Evolutionary conservation across 225 moss, liverwort and hornwort genomes (phyloP), one percentile per base, ranked within the genome.

Genomic region (Antitrichia curtipendula): DNA sequence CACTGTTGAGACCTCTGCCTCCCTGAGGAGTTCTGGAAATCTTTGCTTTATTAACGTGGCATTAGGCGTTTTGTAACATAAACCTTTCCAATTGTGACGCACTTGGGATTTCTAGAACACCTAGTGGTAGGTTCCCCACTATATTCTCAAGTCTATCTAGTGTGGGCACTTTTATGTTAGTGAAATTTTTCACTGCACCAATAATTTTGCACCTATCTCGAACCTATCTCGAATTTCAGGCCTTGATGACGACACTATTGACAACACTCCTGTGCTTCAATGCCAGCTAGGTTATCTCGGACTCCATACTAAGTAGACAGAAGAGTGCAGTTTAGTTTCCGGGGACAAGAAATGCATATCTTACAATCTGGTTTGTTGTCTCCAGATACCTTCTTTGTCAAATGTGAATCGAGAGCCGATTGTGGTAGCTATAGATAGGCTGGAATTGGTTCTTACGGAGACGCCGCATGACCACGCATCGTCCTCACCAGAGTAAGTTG

Each of bases 341-440:
- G 77, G 32, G 63, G 82, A 50, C 31, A 41, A 65, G 41, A 43
- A 43, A 78, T 82, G 68, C 28, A 8, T 88, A 36, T 45, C 77
- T 87, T 78, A 82, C 40, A 38, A 50, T 61, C 50, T 84, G 43
- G 69, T 63, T 75, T 86, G 84, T 84, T 80, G 75, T 78, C 49
- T 92, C 82, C 99, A 99, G 99, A 91, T 99, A 82, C 99, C 99
- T 61, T 95, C 99, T 60, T 92, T 99, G 81, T 97, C 96, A 43
- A 94, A 95, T 90, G 96, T 97, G 66, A 97, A 95, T 75, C 94
- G 92, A 82, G 99, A 99, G 84, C 97, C 99, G 61, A 95, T 97
- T 82, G 94, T 97, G 83, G 95, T 99, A 88, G 99, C 95, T 65
- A 95, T 99, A 69, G 99, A 99, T 91, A 95, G 91, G 84, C 96